Evolutionary conservation across 306 rosid genomes (phyloP).

Genomic region (Purshia tridentata): DNA sequence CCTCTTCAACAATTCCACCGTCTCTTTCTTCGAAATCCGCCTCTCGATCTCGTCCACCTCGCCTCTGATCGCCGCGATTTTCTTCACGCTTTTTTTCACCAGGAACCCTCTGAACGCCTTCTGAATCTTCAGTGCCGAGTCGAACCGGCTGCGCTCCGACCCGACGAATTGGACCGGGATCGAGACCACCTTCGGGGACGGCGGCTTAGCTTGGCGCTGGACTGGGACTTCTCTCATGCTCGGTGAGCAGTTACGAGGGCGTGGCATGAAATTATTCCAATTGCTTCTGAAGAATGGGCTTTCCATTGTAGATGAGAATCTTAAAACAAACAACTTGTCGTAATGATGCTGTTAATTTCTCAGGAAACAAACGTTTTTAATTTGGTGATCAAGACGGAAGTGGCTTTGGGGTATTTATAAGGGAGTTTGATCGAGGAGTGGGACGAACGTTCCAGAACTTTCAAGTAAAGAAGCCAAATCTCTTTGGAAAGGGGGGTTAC

Average conservation of each 20-base stretch:
- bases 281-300: constrained; percentile 23
- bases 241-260: constrained; percentile 6
- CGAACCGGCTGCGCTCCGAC: constrained; percentile 24
- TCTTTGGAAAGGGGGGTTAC: not conserved
- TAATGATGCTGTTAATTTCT: not conserved
- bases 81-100: constrained; percentile 61
- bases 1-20: constrained; percentile 31
- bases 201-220: constrained; percentile 16
- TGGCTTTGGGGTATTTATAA: not conserved
- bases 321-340: no score
- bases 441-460: constrained; percentile 46
- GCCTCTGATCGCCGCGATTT: constrained; percentile 36
- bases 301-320: constrained; percentile 12
- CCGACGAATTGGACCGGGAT: constrained; percentile 58
- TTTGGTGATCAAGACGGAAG: not conserved
- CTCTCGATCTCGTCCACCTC: constrained; percentile 50
- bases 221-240: constrained; percentile 7
- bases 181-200: constrained; percentile 45
- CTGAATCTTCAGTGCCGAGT: constrained; percentile 55
- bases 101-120: constrained; percentile 52
- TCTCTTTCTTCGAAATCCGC: constrained; percentile 23
- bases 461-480: constrained; percentile 2
- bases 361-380: not conserved
- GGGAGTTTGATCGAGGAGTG: not conserved
- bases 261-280: constrained; percentile 17